Base-by-base conservation (phyloP, 192 early-diverging fungal genomes). In the Polychytrium aggregatum region DNA sequence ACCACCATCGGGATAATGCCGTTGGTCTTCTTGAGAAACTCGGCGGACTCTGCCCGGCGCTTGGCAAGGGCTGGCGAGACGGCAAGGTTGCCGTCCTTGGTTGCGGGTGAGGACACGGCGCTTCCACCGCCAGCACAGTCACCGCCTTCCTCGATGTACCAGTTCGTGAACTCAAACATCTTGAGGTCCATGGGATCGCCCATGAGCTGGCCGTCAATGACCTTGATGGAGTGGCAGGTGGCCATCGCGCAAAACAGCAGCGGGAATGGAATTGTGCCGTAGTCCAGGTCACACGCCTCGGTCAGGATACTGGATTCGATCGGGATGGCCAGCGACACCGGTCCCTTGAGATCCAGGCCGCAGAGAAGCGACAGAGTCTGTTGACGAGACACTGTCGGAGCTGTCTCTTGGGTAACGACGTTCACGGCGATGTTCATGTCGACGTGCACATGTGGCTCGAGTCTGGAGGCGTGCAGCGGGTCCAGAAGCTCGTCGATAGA, bases 131-230 rank as follows among this genome's bases (percentile, higher is more conserved):
- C 28, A n/a, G n/a, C n/a, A n/a, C n/a, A n/a, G 44, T 62, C 59
- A 30, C 80, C 86, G 43, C 81, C 83, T 62, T 99, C 92, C 49
- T 97, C 94, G 22, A 97, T 60, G 31, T 85, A 63, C 94, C 92
- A 99, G 2, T 75, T 75, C 0, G 88, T 95, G 44, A 91, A 92
- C 42, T 93, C 84, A 71, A 99, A 94, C 94, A 99, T 97, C 60
- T 88, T 91, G 30, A 95, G 52, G 61, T 99, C 97, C 45, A 99
- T 71, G 3, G 94, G 94, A 61, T 97, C 94, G 14, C 97, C 97
- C 26, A 97, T 77, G 2, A 87, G 67, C 48, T 84, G 74, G n/a
- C 85, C 88, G 25, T 88, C 68, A 0, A 99, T 81, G 7, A 93
- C 74, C 60, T 97, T 96, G 49, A 99, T 69, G 9, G 60, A 60